These are phyloP conservation scores for Diaporthe destruens DNA, from an alignment of 2,329 filamentous ascomycete species.

Conservation along the genomic window DNA sequence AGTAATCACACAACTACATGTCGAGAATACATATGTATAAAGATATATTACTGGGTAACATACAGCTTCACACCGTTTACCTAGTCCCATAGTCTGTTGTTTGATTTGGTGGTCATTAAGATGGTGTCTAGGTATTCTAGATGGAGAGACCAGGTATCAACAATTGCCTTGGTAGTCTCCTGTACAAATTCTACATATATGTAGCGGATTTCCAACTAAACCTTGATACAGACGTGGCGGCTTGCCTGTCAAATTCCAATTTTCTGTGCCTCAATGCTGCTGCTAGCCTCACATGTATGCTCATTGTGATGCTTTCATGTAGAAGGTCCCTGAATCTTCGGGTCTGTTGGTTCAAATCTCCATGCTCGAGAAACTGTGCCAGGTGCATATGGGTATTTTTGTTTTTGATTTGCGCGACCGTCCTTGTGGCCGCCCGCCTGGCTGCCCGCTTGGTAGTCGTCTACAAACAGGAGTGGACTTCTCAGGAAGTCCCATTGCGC, in stretches of 20 bases:
- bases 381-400: neutral
- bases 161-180: neutral
- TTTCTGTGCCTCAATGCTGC: neutral
- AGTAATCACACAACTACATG: neutral
- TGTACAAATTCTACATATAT: neutral
- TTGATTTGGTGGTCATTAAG: too few relatives aligned
- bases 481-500: too few relatives aligned
- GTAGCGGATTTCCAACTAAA: neutral
- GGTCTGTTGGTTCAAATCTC: neutral
- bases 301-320: neutral
- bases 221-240: neutral
- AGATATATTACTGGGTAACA: too few relatives aligned
- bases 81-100: too few relatives aligned
- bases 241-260: neutral
- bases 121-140: neutral
- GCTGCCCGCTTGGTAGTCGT: too few relatives aligned
- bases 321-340: neutral
- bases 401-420: neutral
- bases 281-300: neutral
- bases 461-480: too few relatives aligned
- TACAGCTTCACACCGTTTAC: too few relatives aligned
- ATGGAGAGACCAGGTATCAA: too few relatives aligned
- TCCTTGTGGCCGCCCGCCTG: neutral
- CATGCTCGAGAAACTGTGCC: neutral
- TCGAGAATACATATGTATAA: neutral